Evolutionary conservation across 768 basidiomycete species (phyloP).

Genomic region (Asterophora parasitica): DNA sequence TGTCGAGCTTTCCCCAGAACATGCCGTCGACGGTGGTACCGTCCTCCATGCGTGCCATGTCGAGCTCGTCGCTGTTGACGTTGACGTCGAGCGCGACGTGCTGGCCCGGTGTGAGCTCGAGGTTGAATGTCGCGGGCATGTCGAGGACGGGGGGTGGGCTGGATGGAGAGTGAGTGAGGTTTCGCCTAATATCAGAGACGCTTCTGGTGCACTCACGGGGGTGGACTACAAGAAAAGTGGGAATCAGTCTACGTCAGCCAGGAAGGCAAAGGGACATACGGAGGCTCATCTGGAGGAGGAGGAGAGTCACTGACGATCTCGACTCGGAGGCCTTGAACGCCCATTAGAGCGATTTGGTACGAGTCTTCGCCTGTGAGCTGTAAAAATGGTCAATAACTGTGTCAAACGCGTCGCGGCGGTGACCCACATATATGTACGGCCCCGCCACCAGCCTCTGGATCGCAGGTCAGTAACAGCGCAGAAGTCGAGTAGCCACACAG

Average conservation of each 20-base stretch:
- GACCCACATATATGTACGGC: slow-evolving; percentile 76
- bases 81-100: slow-evolving; percentile 76
- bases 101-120: slow-evolving; percentile 78
- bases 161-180: slow-evolving; percentile 4
- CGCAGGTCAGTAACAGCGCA: neutral
- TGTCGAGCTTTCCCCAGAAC: slow-evolving; percentile 86
- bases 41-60: slow-evolving; percentile 91
- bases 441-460: slow-evolving; percentile 71
- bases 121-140: slow-evolving; percentile 82
- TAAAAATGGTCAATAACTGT: slow-evolving; percentile 8
- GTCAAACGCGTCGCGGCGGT: slow-evolving; percentile 1
- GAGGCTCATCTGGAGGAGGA: slow-evolving; percentile 79
- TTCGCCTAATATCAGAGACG: neutral
- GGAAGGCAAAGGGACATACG: slow-evolving; percentile 45
- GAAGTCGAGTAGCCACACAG: too few relatives aligned
- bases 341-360: slow-evolving; percentile 83
- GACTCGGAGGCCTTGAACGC: slow-evolving; percentile 75
- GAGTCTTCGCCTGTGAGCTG: slow-evolving; percentile 84
- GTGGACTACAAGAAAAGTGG: slow-evolving; percentile 31
- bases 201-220: slow-evolving; percentile 34
- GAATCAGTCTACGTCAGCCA: slow-evolving; percentile 16
- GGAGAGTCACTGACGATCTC: slow-evolving; percentile 85
- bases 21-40: slow-evolving; percentile 79
- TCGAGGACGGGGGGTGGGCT: slow-evolving; percentile 72
- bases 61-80: slow-evolving; percentile 75